Evolutionary conservation across 305 asterid genomes (phyloP).

Genomic region (Plantago coronopus): DNA sequence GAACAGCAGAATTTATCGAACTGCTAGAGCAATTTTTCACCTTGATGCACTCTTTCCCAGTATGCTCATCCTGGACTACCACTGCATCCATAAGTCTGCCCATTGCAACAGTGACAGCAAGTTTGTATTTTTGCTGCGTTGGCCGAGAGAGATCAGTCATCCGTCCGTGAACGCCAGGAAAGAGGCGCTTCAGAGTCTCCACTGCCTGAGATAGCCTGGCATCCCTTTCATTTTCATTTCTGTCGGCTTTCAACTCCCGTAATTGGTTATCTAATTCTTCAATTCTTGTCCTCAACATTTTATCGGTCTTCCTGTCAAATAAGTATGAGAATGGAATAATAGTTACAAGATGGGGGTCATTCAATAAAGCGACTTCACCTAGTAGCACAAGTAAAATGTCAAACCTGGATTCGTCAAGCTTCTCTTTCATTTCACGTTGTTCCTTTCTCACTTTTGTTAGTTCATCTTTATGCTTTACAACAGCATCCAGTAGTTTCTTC

Average conservation of each 20-base stretch:
- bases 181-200: conserved; percentile 86
- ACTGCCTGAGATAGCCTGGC: conserved; percentile 82
- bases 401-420: conserved; percentile 75
- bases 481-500: conserved; percentile 69
- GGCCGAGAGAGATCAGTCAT: conserved; percentile 99
- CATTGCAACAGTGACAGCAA: conserved; percentile 99
- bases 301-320: conserved; percentile 59
- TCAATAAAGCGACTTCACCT: conserved; percentile 19
- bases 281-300: conserved; percentile 67
- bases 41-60: conserved; percentile 99
- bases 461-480: conserved; percentile 75
- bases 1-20: neutral
- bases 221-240: conserved; percentile 96
- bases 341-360: neutral
- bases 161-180: conserved; percentile 98
- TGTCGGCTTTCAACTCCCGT: conserved; percentile 92
- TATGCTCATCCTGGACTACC: conserved; percentile 90
- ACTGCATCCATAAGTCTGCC: conserved; percentile 99
- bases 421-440: conserved; percentile 78
- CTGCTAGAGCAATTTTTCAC: conserved; percentile 27
- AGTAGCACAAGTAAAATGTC: conserved; percentile 26
- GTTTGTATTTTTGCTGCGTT: conserved; percentile 86
- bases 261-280: conserved; percentile 75
- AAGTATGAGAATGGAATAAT: conserved; percentile 14
- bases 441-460: conserved; percentile 63